Conservation (phyloP, 768 basidiomycete genomes). For the Kwoniella pini region DNA sequence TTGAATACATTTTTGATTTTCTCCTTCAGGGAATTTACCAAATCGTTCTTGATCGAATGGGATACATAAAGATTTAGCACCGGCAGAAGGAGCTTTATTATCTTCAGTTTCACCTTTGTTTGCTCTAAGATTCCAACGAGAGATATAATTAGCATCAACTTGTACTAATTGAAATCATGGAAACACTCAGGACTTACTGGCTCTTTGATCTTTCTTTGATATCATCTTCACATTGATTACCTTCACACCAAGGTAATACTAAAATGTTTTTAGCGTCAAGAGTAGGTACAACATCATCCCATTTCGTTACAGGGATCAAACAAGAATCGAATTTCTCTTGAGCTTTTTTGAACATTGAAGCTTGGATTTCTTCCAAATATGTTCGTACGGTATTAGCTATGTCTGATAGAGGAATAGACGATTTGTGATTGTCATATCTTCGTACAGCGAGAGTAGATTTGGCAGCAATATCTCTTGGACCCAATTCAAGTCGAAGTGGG, state of each 20-base stretch:
- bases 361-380: constrained; percentile 82
- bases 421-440: constrained; percentile 71
- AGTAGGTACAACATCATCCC: constrained; percentile 90
- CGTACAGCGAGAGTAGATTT: constrained; percentile 82
- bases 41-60: constrained; percentile 89
- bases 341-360: constrained; percentile 81
- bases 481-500: constrained; percentile 94
- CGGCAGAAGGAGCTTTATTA: constrained; percentile 93
- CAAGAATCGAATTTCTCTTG: constrained; percentile 70
- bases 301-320: constrained; percentile 72
- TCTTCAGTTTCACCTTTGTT: constrained; percentile 81
- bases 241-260: constrained; percentile 95
- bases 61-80: constrained; percentile 94
- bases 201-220: constrained; percentile 92
- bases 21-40: constrained; percentile 73
- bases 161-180: too few relatives aligned
- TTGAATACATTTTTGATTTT: constrained; percentile 79
- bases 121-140: constrained; percentile 33
- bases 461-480: constrained; percentile 78
- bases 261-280: constrained; percentile 84
- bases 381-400: constrained; percentile 61
- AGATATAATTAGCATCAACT: too few relatives aligned
- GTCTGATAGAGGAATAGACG: constrained; percentile 61
- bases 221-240: constrained; percentile 88
- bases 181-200: constrained; percentile 72